These are phyloP conservation scores for Panicum hallii DNA, from an alignment of 202 grass and related monocot species.

Conservation along the genomic window DNA sequence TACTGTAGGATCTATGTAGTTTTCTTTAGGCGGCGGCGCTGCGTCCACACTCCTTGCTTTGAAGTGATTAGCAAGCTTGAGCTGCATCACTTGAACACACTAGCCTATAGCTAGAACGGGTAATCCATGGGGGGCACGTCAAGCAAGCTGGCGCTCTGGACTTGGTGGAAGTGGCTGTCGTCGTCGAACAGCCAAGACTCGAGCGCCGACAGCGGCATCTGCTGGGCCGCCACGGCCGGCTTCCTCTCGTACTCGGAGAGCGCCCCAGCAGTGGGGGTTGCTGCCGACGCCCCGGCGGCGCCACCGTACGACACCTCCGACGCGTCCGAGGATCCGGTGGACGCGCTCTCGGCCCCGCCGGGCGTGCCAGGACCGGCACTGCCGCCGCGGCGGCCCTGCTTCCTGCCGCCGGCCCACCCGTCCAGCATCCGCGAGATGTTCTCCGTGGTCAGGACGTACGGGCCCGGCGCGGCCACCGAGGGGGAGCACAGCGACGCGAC, in stretches of 20 bases:
- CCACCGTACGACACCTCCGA: constrained; percentile 51
- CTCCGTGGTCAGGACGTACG: constrained; percentile 59
- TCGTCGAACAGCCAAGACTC: constrained; percentile 78
- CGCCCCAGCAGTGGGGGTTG: neutral
- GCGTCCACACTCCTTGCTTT: constrained; percentile 18
- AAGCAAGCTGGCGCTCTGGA: constrained; percentile 44
- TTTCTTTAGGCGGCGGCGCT: constrained; percentile 42
- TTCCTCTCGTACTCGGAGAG: constrained; percentile 45
- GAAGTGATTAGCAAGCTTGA: neutral
- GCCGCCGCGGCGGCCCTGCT: neutral
- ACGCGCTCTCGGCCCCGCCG: constrained; percentile 46
- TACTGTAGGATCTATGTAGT: constrained; percentile 59
- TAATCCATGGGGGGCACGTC: constrained; percentile 54
- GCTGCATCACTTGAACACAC: neutral
- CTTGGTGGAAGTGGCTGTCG: constrained; percentile 50
- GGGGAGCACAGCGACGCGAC: constrained; percentile 53
- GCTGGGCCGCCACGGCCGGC: constrained; percentile 24
- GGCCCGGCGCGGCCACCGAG: constrained; percentile 23
- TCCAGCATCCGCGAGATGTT: constrained; percentile 79
- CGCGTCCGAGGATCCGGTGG: constrained; percentile 51
- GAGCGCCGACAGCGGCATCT: constrained; percentile 56
- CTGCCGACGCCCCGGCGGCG: neutral
- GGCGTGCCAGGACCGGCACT: constrained; percentile 26
- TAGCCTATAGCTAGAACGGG: constrained; percentile 41
- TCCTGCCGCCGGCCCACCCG: constrained; percentile 50